Base-by-base conservation (phyloP, 1,284 basidiomycete species). In the Amylostereum areolatum region DNA sequence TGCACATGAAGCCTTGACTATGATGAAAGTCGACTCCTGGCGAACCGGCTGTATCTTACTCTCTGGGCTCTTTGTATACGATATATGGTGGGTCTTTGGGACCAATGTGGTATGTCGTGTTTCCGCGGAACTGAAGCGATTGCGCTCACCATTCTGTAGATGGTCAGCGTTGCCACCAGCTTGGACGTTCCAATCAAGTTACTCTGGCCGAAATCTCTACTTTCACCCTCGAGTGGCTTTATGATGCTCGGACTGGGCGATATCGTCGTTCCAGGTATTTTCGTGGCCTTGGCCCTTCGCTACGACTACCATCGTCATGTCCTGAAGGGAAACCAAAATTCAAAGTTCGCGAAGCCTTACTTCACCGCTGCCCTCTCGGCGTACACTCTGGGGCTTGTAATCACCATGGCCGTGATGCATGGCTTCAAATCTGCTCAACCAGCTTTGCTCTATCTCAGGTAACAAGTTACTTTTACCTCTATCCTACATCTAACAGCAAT, bases 151-250 rank as follows among this genome's bases (percentile, higher is more conserved):
- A 1, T 30, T 27, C n/a, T 31, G 4, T 41, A 90, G 83, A 95
- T 96, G 93, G 86, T 95, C 31, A 85, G 85, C 56, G 96, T 98
- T 1, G 96, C 96, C 1, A 94, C 88, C 33, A 85, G 80, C 49
- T 81, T 98, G 50, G 94, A 98, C 59, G 83, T 88, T n/a, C 96
- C 96, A 10, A 97, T 96, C 70, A 96, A 96, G 68, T 71, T 96
- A 34, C 72, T 94, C 35, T 94, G 89, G 78, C 85, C 92, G 0
- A 92, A 90, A 59, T 84, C 85, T 1, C 55, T 83, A 50, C 60
- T 59, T 80, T 86, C 55, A 72, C 74, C 30, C 66, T 70, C 40
- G 69, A 68, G 76, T 44, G 90, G 92, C 8, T 91, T 84, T 65
- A 89, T 92, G 35, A 89, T 98, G 84, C 83, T 99, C 28, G 96